A percentile compares a stretch with the other conserved stretches of the same genome.
Evolutionary conservation across 108 stramenopile genomes (phyloP).

Genomic region (Parietichytrium sp.): DNA sequence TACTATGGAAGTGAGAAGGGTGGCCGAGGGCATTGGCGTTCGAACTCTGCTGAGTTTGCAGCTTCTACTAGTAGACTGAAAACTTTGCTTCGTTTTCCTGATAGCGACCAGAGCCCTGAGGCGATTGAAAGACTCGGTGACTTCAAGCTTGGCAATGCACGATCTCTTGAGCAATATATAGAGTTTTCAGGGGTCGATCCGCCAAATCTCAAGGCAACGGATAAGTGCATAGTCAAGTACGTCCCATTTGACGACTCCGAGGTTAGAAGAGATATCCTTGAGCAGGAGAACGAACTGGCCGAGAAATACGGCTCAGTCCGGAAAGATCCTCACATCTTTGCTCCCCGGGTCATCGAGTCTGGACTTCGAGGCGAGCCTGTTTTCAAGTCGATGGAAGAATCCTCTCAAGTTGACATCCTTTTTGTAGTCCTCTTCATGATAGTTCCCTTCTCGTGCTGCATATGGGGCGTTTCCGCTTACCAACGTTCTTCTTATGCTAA

Average conservation of each 20-base stretch:
- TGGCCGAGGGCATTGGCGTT: constrained; percentile 64
- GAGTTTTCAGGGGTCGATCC: constrained; percentile 71
- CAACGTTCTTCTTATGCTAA: no score
- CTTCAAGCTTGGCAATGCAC: constrained; percentile 74
- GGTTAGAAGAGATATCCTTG: neutral
- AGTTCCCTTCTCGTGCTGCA: no score
- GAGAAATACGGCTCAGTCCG: neutral
- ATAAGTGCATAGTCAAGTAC: neutral
- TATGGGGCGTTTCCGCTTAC: no score
- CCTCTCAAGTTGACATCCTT: no score
- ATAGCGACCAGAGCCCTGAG: constrained; percentile 28
- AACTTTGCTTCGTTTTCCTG: constrained; percentile 34
- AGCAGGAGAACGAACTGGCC: neutral
- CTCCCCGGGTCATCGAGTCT: no score
- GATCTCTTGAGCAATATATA: constrained; percentile 69
- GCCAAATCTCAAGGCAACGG: neutral
- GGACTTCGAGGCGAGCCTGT: no score
- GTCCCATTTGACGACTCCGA: constrained; percentile 1
- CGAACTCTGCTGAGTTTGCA: constrained; percentile 42
- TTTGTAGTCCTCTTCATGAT: no score
- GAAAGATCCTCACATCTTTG: no score
- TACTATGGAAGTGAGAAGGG: constrained; percentile 61
- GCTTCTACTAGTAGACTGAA: constrained; percentile 49
- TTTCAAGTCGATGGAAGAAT: no score
- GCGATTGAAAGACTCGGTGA: constrained; percentile 71